Percentiles rank a stretch among this genome's conserved stretches.
Conservation (phyloP, 2,329 filamentous ascomycete genomes). For the Pestalotiopsis sp. region DNA sequence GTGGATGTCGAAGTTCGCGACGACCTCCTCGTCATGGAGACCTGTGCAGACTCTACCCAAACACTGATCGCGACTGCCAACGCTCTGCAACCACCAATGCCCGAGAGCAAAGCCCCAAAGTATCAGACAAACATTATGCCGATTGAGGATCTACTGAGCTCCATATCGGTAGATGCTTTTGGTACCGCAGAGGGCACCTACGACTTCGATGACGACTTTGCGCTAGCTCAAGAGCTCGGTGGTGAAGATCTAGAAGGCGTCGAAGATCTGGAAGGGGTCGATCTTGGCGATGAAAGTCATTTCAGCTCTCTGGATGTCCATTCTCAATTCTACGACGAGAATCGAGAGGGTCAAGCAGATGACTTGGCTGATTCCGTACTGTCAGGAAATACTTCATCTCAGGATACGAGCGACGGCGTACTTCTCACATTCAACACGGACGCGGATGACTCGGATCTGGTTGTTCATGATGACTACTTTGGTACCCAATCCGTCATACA, state of each 20-base stretch:
- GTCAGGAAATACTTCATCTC: constrained; percentile 41
- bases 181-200: constrained; percentile 63
- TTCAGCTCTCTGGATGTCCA: constrained; percentile 40
- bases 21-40: constrained; percentile 87
- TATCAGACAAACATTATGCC: constrained; percentile 88
- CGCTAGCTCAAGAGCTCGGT: constrained; percentile 52
- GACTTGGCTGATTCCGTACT: constrained; percentile 43
- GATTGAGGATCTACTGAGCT: constrained; percentile 85
- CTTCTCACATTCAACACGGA: constrained; percentile 44
- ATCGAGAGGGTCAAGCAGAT: constrained; percentile 50
- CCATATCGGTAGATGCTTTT: constrained; percentile 87
- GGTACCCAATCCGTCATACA: constrained; percentile 61
- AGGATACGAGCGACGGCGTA: constrained; percentile 49
- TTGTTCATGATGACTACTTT: constrained; percentile 81
- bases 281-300: constrained; percentile 35
- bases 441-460: constrained; percentile 64
- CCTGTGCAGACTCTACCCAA: constrained; percentile 95
- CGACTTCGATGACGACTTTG: constrained; percentile 67
- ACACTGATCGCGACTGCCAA: constrained; percentile 81
- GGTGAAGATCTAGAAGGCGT: constrained; percentile 23
- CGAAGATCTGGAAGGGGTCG: constrained; percentile 40
- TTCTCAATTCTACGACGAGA: constrained; percentile 50
- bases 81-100: constrained; percentile 79
- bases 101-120: constrained; percentile 80
- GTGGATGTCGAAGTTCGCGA: constrained; percentile 83